A percentile compares a stretch with the other conserved stretches of the same genome.
phyloP scores from a whole-genome alignment of 2,329 filamentous ascomycete genomes.

The Aphanocladium album region DNA sequence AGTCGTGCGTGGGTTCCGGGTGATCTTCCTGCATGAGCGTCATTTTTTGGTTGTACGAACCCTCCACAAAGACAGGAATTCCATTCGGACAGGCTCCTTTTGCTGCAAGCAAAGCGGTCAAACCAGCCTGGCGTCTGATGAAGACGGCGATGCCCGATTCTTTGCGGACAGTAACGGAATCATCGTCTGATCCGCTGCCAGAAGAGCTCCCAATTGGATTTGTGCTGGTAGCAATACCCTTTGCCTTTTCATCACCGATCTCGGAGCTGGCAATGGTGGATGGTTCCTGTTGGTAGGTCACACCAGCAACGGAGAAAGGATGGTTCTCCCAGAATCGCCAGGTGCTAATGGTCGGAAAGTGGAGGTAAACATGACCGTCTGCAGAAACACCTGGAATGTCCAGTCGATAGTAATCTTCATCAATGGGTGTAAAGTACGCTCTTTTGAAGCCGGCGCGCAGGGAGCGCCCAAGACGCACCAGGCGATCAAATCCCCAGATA shows the following conservation, averaged over 20 bases:
- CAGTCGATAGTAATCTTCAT: constrained; percentile 26
- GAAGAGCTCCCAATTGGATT: neutral
- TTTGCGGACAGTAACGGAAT: neutral
- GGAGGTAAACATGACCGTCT: constrained; percentile 26
- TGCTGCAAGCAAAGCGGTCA: constrained; percentile 20
- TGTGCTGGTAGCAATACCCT: neutral
- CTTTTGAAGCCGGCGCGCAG: constrained; percentile 21
- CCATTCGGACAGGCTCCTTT: constrained; percentile 14
- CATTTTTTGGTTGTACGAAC: constrained; percentile 23
- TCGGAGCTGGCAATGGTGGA: neutral
- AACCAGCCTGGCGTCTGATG: constrained; percentile 20
- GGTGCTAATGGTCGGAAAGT: constrained; percentile 24
- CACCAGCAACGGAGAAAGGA: constrained; percentile 26
- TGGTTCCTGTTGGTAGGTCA: constrained; percentile 14
- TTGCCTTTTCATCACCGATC: constrained; percentile 14
- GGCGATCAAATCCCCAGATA: constrained; percentile 26
- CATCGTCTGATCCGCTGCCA: neutral
- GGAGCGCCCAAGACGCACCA: constrained; percentile 19
- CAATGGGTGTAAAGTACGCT: constrained; percentile 23
- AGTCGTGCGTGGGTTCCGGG: constrained; percentile 14
- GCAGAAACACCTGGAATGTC: constrained; percentile 23
- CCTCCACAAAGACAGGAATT: constrained; percentile 25
- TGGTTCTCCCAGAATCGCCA: constrained; percentile 31
- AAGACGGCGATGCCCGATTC: constrained; percentile 25
- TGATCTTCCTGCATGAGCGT: constrained; percentile 18